These are phyloP conservation scores for Solanum ahanhuiri DNA, from an alignment of 257 asterid species.

Conservation along the genomic window DNA sequence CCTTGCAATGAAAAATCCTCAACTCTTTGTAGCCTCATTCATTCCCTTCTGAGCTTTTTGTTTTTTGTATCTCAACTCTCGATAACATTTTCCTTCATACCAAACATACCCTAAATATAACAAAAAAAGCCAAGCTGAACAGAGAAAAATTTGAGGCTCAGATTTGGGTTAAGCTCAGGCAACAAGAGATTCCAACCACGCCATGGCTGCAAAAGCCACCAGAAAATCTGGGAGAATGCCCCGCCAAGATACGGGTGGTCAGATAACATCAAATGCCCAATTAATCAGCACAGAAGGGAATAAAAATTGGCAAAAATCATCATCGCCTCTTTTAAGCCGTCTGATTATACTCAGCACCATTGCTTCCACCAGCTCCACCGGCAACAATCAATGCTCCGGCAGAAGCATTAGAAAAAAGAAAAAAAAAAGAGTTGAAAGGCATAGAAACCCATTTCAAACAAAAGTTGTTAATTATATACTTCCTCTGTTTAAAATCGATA, in stretches of 20 bases:
- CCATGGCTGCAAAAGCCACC: constrained; percentile 20
- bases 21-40: neutral
- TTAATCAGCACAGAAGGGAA: neutral
- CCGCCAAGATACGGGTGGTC: constrained; percentile 16
- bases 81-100: neutral
- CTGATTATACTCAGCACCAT: neutral
- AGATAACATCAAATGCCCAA: neutral
- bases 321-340: neutral
- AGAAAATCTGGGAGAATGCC: neutral
- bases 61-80: neutral
- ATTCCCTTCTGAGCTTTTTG: neutral
- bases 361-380: neutral
- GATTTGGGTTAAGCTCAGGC: neutral
- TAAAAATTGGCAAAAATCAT: neutral
- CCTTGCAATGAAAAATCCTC: constrained; percentile 16
- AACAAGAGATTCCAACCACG: neutral
- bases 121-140: neutral
- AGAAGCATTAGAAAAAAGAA: neutral
- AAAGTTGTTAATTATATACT: neutral
- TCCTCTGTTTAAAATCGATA: neutral
- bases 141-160: neutral
- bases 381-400: neutral
- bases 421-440: neutral
- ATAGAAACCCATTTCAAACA: neutral
- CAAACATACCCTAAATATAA: neutral